Evolutionary conservation across 352 stramenopile genomes (phyloP).

Genomic region (Globisporangium nagaii): DNA sequence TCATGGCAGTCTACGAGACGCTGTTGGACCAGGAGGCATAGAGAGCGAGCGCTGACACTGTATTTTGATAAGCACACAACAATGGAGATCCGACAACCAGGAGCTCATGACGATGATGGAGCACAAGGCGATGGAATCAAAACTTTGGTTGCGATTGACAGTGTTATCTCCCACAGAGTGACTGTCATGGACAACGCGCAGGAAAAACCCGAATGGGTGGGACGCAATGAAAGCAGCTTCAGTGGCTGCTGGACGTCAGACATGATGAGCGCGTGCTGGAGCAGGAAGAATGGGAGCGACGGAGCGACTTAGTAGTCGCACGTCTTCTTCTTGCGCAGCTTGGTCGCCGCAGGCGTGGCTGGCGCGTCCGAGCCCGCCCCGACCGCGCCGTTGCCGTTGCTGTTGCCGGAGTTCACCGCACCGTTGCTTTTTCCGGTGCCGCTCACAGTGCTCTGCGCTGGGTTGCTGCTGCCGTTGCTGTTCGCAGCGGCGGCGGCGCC

Average conservation of each 20-base stretch:
- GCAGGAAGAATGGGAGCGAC: no score
- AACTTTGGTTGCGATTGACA: neutral
- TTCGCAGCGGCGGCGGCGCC: no score
- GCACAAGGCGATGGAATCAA: neutral
- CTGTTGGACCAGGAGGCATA: constrained; percentile 26
- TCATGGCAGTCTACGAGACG: constrained; percentile 81
- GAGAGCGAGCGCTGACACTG: neutral
- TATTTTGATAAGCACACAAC: constrained; percentile 4
- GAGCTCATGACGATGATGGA: neutral
- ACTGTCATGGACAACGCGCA: neutral
- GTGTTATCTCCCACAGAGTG: constrained; percentile 1
- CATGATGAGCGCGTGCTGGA: neutral
- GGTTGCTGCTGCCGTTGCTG: neutral
- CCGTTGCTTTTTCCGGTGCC: neutral
- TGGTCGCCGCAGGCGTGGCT: constrained; percentile 4
- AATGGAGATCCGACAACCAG: neutral
- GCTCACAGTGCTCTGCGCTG: neutral
- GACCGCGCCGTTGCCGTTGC: neutral
- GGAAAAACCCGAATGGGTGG: neutral
- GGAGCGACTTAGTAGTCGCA: constrained; percentile 9
- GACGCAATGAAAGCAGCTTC: neutral
- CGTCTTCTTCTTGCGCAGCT: constrained; percentile 7
- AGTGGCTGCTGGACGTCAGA: neutral
- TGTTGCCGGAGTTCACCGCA: no score
- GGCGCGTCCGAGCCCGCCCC: neutral